Percentiles rank a stretch among this genome's conserved stretches.
phyloP scores from a whole-genome alignment of 805 yeast species.

The Kodamaea restingae region DNA sequence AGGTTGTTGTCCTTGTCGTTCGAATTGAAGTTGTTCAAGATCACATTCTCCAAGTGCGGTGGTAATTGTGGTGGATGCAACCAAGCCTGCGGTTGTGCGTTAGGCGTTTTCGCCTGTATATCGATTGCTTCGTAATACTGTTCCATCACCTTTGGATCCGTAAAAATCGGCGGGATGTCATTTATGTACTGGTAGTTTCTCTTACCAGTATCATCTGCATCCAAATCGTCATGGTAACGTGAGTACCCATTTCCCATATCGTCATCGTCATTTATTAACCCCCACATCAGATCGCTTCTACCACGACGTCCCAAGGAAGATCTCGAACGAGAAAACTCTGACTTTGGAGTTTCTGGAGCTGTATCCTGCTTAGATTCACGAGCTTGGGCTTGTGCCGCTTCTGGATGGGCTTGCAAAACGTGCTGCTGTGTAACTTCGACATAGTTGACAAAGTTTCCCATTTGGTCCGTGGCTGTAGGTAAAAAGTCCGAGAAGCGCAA shows the following conservation, averaged over 20 bases:
- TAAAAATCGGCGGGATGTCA: slow-evolving; percentile 77
- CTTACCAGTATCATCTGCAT: slow-evolving; percentile 10
- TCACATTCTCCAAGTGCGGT: slow-evolving; percentile 93
- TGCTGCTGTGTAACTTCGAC: slow-evolving; percentile 60
- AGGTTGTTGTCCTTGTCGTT: slow-evolving; percentile 71
- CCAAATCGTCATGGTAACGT: slow-evolving; percentile 61
- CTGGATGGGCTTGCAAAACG: slow-evolving; percentile 8
- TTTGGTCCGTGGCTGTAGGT: slow-evolving; percentile 96
- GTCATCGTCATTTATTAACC: slow-evolving; percentile 62
- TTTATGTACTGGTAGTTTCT: slow-evolving; percentile 46
- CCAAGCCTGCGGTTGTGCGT: slow-evolving; percentile 56
- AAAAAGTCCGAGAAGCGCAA: slow-evolving; percentile 80
- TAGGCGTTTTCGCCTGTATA: slow-evolving; percentile 55
- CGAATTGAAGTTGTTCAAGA: slow-evolving; percentile 65
- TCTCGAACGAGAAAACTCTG: slow-evolving; percentile 8
- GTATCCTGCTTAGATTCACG: slow-evolving; percentile 6
- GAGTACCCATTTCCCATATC: slow-evolving; percentile 82
- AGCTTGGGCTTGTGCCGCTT: slow-evolving; percentile 9
- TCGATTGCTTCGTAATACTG: slow-evolving; percentile 77
- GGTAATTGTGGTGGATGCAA: slow-evolving; percentile 95
- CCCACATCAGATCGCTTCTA: slow-evolving; percentile 58
- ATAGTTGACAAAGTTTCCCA: slow-evolving; percentile 93
- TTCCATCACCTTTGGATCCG: slow-evolving; percentile 84
- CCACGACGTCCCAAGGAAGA: slow-evolving; percentile 29
- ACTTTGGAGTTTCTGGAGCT: slow-evolving; percentile 14